A percentile compares a stretch with the other conserved stretches of the same genome.
Conservation (phyloP, 768 basidiomycete genomes). For the Tubosaeta brunneosetosa region DNA sequence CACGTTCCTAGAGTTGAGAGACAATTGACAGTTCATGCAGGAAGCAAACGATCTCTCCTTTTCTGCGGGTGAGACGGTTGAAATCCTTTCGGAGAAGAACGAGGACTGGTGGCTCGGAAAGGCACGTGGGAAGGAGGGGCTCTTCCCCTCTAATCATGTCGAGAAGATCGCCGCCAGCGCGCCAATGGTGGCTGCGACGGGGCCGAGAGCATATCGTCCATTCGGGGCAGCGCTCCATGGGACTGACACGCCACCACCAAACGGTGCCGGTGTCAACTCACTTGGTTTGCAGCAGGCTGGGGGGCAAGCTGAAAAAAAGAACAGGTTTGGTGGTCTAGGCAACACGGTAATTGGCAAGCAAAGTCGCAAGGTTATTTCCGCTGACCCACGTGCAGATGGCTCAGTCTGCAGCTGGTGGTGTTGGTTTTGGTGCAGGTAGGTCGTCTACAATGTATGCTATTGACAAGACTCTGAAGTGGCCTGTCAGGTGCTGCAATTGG, state of each 20-base stretch:
- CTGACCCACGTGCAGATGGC: slow-evolving; percentile 41
- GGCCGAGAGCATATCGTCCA: slow-evolving; percentile 29
- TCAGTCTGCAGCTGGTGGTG: slow-evolving; percentile 61
- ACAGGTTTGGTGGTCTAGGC: slow-evolving; percentile 49
- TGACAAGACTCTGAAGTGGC: not conserved
- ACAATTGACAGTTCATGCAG: slow-evolving; percentile 34
- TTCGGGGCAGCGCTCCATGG: slow-evolving; percentile 38
- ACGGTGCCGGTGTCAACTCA: slow-evolving; percentile 26
- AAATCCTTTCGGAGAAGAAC: slow-evolving; percentile 75
- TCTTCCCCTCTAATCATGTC: slow-evolving; percentile 77
- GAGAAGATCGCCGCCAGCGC: slow-evolving; percentile 42
- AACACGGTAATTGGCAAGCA: slow-evolving; percentile 39
- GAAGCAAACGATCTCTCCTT: slow-evolving; percentile 81
- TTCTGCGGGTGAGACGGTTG: slow-evolving; percentile 68
- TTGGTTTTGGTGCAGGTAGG: slow-evolving; percentile 72
- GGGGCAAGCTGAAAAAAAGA: slow-evolving; percentile 45
- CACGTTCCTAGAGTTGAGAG: not conserved
- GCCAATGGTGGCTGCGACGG: not conserved
- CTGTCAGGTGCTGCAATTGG: slow-evolving; percentile 47
- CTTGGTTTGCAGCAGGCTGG: slow-evolving; percentile 27
- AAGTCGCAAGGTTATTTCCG: slow-evolving; percentile 6
- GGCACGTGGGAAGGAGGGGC: slow-evolving; percentile 56
- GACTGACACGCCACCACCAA: slow-evolving; percentile 28
- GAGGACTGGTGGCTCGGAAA: slow-evolving; percentile 85
- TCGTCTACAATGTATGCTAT: not conserved